phyloP scores from a whole-genome alignment of 2,329 filamentous ascomycete genomes.

The Aciculosporium take region DNA sequence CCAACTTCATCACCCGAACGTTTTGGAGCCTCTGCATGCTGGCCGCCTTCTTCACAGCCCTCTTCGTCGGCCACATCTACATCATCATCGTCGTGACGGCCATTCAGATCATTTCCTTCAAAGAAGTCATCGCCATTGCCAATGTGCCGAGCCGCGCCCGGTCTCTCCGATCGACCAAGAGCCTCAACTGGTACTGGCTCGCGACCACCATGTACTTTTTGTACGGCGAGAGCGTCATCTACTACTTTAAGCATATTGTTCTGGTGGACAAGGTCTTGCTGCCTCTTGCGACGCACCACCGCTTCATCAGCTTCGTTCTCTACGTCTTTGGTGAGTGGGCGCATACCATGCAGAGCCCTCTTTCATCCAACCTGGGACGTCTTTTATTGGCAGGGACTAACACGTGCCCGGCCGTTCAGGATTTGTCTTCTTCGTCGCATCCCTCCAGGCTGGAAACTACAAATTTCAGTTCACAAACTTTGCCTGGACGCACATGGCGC shows the following conservation, averaged over 20 bases:
- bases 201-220: constrained; percentile 99
- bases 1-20: constrained; percentile 89
- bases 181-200: constrained; percentile 97
- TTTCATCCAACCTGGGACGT: background rate
- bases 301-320: constrained; percentile 97
- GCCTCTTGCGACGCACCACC: constrained; percentile 88
- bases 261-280: constrained; percentile 86
- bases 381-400: background rate
- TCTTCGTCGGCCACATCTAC: constrained; percentile 96
- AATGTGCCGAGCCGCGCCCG: constrained; percentile 86
- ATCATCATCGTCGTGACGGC: constrained; percentile 86
- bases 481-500: constrained; percentile 97
- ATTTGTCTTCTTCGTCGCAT: constrained; percentile 95
- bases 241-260: constrained; percentile 99
- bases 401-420: constrained; percentile 34
- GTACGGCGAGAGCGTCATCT: constrained; percentile 97
- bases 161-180: constrained; percentile 86
- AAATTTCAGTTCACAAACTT: constrained; percentile 99
- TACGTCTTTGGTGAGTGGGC: constrained; percentile 77
- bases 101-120: constrained; percentile 94
- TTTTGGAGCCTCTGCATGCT: constrained; percentile 99
- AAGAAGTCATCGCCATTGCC: constrained; percentile 96
- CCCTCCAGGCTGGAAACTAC: constrained; percentile 89
- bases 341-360: background rate
- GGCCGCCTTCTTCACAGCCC: constrained; percentile 72